phyloP scores from a whole-genome alignment of 495 filamentous ascomycete species.

The Penicillium steckii region DNA sequence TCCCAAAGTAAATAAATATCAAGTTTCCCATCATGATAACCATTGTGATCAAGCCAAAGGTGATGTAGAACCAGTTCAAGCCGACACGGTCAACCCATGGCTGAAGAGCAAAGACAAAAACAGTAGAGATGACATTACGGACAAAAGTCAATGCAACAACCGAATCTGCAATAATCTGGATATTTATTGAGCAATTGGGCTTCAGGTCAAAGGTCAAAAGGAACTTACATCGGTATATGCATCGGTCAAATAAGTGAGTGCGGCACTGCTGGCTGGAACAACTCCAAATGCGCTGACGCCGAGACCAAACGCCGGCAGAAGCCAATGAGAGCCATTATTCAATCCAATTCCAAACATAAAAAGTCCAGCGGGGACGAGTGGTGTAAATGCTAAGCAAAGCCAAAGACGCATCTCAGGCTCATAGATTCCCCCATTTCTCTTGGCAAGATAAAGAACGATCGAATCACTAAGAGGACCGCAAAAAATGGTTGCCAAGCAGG shows the following conservation, averaged over 20 bases:
- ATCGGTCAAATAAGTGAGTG: conserved; percentile 35
- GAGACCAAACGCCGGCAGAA: conserved; percentile 26
- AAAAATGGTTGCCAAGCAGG: conserved; percentile 29
- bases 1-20: conserved; percentile 23
- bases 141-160: conserved; percentile 34
- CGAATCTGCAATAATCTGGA: conserved; percentile 33
- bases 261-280: conserved; percentile 24
- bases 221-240: conserved; percentile 33
- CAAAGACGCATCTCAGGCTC: conserved; percentile 40
- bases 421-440: conserved; percentile 32
- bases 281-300: conserved; percentile 24
- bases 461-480: conserved; percentile 37
- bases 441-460: conserved; percentile 25
- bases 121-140: conserved; percentile 27
- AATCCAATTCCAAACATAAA: conserved; percentile 36
- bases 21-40: conserved; percentile 17
- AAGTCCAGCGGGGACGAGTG: conserved; percentile 25
- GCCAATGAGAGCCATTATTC: conserved; percentile 29
- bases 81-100: conserved; percentile 30
- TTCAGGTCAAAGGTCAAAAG: background rate
- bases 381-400: conserved; percentile 19
- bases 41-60: conserved; percentile 16
- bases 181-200: background rate
- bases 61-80: conserved; percentile 22
- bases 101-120: conserved; percentile 32